Evolutionary conservation across 202 grass and related monocot species (phyloP).

Genomic region (Cymbopogon flexuosus): DNA sequence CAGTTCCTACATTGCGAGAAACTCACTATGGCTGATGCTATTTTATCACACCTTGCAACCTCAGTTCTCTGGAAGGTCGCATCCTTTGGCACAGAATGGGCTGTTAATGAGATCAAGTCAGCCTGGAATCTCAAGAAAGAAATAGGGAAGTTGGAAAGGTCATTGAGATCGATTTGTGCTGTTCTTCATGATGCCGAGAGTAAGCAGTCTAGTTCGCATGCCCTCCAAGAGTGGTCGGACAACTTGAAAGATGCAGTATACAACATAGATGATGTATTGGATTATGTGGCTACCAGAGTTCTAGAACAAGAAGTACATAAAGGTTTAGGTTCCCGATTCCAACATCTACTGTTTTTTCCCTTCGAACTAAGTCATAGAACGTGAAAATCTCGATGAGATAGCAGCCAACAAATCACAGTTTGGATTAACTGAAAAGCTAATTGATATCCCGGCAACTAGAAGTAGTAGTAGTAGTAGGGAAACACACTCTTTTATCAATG

Average conservation of each 20-base stretch:
- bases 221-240: neutral
- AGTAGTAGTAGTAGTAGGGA: neutral
- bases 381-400: constrained; percentile 3
- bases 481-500: neutral
- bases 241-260: neutral
- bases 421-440: neutral
- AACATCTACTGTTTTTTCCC: neutral
- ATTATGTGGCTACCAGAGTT: neutral
- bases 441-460: too few species aligned
- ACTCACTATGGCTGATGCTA: neutral
- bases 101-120: neutral
- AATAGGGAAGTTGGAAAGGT: neutral
- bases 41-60: neutral
- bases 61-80: neutral
- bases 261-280: neutral
- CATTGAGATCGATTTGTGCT: neutral
- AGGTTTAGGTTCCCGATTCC: neutral
- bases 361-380: neutral
- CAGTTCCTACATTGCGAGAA: neutral
- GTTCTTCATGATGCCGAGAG: constrained; percentile 4
- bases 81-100: neutral
- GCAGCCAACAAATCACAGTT: neutral
- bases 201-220: neutral
- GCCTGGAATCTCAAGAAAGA: neutral
- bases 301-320: neutral